Evolutionary conservation across 2,329 filamentous ascomycete genomes (phyloP), one percentile per base, ranked within the genome.

Genomic region (Fonsecaea monophora): DNA sequence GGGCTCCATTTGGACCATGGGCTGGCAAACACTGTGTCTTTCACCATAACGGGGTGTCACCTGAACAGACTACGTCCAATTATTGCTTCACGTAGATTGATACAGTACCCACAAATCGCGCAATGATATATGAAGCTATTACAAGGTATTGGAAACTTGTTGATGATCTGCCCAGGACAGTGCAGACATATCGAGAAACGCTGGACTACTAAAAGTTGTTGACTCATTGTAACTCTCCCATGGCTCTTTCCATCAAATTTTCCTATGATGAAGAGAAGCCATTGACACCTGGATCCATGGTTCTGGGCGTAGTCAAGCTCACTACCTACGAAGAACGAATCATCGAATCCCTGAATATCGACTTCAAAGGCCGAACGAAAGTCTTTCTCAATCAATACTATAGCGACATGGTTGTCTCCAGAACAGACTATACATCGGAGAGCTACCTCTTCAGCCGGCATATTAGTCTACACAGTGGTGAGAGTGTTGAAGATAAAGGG

Each of bases 291-390:
- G 66, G 66, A 5, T 65, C 59, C 2, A 35, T 63, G 53, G 54
- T 68, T n/a, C 59, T 56, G 3, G 66, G 66, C 12, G 62, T 65
- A 7, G 62, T 68, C 38, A 65, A 64, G 38, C 15, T 68, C 45
- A 42, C 12, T 2, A 62, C 3, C 12, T 35, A 59, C 30, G 66
- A 65, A n/a, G 62, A 62, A 25, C 59, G 53, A 50, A 32, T 35
- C 15, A 63, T 68, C 34, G 66, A 42, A 1, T 48, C 53, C 3
- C 30, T 65, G 34, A 55, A 8, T 1, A 55, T 68, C 15, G 34
- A 53, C 45, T 68, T 68, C 37, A 64, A 12, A 30, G 64, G 67
- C 15, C 64, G 21, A 8, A 18, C 60, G 10, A 67, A 48, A 2
- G 67, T 61, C 38, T 48, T 67, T 32, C 25, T 69, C 40, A 61